Evolutionary conservation across 805 yeast species (phyloP).

Genomic region (Sugiyamaella boreocaroliniensis): DNA sequence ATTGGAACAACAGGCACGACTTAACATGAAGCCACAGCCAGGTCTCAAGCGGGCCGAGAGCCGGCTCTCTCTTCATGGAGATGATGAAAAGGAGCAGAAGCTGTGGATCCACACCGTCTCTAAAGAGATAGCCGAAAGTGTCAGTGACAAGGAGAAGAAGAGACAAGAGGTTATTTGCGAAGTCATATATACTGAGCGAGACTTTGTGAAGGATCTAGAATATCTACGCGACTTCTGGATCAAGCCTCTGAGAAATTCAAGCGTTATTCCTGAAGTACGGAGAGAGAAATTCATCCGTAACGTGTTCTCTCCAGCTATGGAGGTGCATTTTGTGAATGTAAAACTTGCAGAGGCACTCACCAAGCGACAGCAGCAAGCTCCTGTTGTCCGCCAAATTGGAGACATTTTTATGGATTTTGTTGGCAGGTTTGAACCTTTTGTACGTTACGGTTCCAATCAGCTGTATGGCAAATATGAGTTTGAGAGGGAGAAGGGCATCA

Average conservation of each 20-base stretch:
- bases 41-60: constrained; percentile 73
- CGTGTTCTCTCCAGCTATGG: constrained; percentile 85
- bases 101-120: constrained; percentile 94
- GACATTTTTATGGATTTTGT: constrained; percentile 81
- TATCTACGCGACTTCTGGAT: constrained; percentile 91
- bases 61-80: constrained; percentile 55
- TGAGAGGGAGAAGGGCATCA: constrained; percentile 86
- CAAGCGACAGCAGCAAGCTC: constrained; percentile 76
- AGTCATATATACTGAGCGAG: constrained; percentile 87
- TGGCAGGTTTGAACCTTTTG: constrained; percentile 85
- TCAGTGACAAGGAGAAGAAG: constrained; percentile 79
- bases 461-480: constrained; percentile 92
- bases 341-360: constrained; percentile 84
- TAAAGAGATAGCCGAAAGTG: constrained; percentile 62
- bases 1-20: constrained; percentile 89
- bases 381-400: constrained; percentile 79
- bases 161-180: constrained; percentile 95
- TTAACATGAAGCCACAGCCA: constrained; percentile 81
- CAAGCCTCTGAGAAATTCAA: constrained; percentile 78
- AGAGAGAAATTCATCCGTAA: constrained; percentile 87
- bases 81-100: constrained; percentile 72
- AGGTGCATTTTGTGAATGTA: constrained; percentile 75
- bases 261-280: constrained; percentile 80
- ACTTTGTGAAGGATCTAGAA: constrained; percentile 90
- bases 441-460: constrained; percentile 88